A percentile compares a stretch with the other conserved stretches of the same genome.
Evolutionary conservation across 371 early-diverging fungal species (phyloP).

Genomic region (Parasitella parasitica): DNA sequence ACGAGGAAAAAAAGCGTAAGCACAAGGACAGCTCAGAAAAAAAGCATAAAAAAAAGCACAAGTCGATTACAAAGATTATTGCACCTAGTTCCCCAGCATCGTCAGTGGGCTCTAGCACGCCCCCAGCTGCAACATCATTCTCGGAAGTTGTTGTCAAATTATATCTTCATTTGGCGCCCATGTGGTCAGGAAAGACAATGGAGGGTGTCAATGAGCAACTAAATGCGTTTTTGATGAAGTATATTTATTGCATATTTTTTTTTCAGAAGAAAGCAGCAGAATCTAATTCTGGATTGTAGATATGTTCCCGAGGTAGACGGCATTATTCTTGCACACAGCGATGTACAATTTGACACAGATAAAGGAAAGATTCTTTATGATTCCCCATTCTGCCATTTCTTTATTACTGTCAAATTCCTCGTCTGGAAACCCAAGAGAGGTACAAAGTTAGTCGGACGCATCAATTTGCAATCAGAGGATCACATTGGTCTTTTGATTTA

Average conservation of each 20-base stretch:
- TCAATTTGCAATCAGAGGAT: slow-evolving; percentile 92
- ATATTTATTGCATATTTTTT: background rate
- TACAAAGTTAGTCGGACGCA: slow-evolving; percentile 75
- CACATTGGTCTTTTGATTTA: slow-evolving; percentile 92
- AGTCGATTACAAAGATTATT: slow-evolving; percentile 21
- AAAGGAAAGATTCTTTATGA: slow-evolving; percentile 79
- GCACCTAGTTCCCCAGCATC: slow-evolving; percentile 11
- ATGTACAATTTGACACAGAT: slow-evolving; percentile 59
- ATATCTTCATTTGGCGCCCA: slow-evolving; percentile 76
- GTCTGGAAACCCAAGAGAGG: slow-evolving; percentile 84
- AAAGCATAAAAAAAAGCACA: slow-evolving; percentile 36
- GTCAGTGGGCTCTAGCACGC: slow-evolving; percentile 5
- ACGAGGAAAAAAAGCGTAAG: slow-evolving; percentile 46
- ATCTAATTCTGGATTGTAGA: slow-evolving; percentile 36
- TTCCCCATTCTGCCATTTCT: slow-evolving; percentile 82
- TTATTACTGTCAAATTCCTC: slow-evolving; percentile 68
- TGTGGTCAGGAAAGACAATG: slow-evolving; percentile 63
- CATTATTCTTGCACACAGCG: slow-evolving; percentile 80
- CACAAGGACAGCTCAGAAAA: slow-evolving; percentile 38
- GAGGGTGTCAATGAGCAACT: slow-evolving; percentile 81
- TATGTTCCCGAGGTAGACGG: slow-evolving; percentile 87
- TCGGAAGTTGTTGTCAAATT: slow-evolving; percentile 60
- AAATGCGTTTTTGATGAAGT: slow-evolving; percentile 87
- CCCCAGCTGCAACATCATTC: slow-evolving; percentile 40
- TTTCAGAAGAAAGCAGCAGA: background rate